These are phyloP conservation scores for Backusella sp. DNA, from an alignment of 192 early-diverging fungal genomes.

Conservation along the genomic window DNA sequence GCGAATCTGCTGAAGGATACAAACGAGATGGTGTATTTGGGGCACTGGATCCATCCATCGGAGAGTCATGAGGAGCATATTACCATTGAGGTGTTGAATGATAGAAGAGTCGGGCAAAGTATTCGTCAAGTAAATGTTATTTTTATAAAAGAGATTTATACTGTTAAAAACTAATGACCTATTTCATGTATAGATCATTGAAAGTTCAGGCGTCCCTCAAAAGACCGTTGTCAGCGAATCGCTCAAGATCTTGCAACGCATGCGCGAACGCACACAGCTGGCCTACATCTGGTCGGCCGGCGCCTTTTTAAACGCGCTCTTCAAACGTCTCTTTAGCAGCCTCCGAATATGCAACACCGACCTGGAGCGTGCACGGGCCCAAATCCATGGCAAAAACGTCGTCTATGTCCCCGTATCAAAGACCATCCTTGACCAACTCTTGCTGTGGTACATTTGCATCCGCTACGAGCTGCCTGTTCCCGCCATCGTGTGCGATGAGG, in stretches of 20 bases:
- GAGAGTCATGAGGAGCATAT: slow-evolving; percentile 34
- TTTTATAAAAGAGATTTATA: background rate
- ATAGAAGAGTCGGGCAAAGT: slow-evolving; percentile 30
- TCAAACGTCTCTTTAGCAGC: slow-evolving; percentile 30
- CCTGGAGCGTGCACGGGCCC: slow-evolving; percentile 23
- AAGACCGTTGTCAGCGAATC: slow-evolving; percentile 37
- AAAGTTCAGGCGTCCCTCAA: slow-evolving; percentile 38
- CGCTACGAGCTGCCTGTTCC: slow-evolving; percentile 39
- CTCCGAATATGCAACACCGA: slow-evolving; percentile 28
- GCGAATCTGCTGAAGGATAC: slow-evolving; percentile 25
- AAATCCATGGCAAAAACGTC: slow-evolving; percentile 33
- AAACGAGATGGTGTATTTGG: slow-evolving; percentile 18
- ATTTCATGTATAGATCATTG: slow-evolving; percentile 30
- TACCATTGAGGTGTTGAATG: slow-evolving; percentile 32
- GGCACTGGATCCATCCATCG: slow-evolving; percentile 24
- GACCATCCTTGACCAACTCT: slow-evolving; percentile 33
- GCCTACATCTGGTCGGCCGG: slow-evolving; percentile 43
- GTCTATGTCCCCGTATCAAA: slow-evolving; percentile 41
- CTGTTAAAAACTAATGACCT: background rate
- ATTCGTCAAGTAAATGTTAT: slow-evolving; percentile 34
- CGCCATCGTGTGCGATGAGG: slow-evolving; percentile 39
- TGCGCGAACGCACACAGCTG: slow-evolving; percentile 38
- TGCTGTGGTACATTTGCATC: slow-evolving; percentile 39
- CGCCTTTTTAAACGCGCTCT: slow-evolving; percentile 27
- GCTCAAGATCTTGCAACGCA: slow-evolving; percentile 29